These are phyloP conservation scores for Aspergillus campestris DNA, from an alignment of 495 filamentous ascomycete genomes.

Conservation along the genomic window DNA sequence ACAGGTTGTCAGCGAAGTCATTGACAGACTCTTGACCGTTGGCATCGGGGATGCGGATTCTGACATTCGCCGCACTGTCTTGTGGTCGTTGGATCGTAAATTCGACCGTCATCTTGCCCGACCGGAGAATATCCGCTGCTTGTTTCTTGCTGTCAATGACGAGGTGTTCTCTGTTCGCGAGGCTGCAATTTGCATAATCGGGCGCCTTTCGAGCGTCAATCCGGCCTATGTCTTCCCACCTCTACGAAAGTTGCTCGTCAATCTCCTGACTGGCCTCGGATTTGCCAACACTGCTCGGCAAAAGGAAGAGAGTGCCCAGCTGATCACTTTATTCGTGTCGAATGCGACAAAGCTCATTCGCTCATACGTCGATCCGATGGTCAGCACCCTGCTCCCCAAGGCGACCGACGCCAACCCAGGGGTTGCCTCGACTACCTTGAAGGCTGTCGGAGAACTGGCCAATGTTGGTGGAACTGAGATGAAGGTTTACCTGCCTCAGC, in stretches of 20 bases:
- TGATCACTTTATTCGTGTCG: constrained; percentile 85
- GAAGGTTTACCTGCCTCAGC: constrained; percentile 71
- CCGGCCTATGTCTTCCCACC: constrained; percentile 96
- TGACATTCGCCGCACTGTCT: constrained; percentile 78
- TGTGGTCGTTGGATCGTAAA: constrained; percentile 79
- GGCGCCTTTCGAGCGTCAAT: constrained; percentile 81
- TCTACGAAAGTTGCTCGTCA: constrained; percentile 85
- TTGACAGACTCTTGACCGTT: constrained; percentile 89
- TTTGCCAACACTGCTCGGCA: constrained; percentile 89
- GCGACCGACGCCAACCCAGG: constrained; percentile 72
- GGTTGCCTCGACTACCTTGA: constrained; percentile 87
- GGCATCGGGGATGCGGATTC: constrained; percentile 87
- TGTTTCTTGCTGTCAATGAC: constrained; percentile 96
- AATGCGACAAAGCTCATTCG: constrained; percentile 87
- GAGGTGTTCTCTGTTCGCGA: constrained; percentile 86
- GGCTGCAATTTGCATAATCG: constrained; percentile 92
- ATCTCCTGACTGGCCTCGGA: constrained; percentile 89
- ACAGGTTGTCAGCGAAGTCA: constrained; percentile 93
- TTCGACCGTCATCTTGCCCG: constrained; percentile 94
- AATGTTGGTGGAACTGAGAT: constrained; percentile 90
- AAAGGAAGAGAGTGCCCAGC: constrained; percentile 89
- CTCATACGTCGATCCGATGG: constrained; percentile 92
- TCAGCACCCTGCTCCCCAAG: constrained; percentile 81
- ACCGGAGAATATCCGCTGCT: constrained; percentile 87
- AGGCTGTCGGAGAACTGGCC: constrained; percentile 85